These are phyloP conservation scores for Zizania latifolia DNA, from an alignment of 176 grass and related monocot species.

Conservation along the genomic window DNA sequence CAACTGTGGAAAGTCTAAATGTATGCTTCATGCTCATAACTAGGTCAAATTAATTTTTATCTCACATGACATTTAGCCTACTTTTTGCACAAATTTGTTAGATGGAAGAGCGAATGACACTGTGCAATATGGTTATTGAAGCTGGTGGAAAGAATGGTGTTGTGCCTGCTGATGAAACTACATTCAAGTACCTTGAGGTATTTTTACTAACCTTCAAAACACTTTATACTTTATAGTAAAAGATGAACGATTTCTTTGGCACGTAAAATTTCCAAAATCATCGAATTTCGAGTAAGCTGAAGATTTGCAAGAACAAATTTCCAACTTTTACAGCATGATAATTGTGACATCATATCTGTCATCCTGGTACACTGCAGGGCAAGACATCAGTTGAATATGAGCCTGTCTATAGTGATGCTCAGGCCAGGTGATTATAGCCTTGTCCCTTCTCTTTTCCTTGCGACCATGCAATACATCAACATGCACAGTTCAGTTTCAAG, in stretches of 20 bases:
- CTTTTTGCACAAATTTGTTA: constrained; percentile 24
- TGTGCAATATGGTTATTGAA: constrained; percentile 95
- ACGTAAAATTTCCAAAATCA: not conserved
- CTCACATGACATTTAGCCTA: not conserved
- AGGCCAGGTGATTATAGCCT: constrained; percentile 63
- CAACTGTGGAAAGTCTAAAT: constrained; percentile 65
- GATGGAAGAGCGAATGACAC: constrained; percentile 98
- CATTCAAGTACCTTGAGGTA: constrained; percentile 95
- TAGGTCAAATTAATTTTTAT: not conserved
- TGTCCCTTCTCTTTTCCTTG: constrained; percentile 16
- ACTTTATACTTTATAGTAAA: not conserved
- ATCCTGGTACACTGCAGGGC: constrained; percentile 44
- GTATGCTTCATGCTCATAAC: constrained; percentile 31
- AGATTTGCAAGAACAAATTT: constrained; percentile 9
- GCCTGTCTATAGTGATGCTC: constrained; percentile 74
- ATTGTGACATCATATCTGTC: constrained; percentile 3
- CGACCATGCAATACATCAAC: not conserved
- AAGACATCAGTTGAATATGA: constrained; percentile 62
- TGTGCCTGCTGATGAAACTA: constrained; percentile 74
- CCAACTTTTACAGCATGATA: constrained; percentile 12
- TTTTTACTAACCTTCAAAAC: constrained; percentile 17
- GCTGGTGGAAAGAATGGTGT: constrained; percentile 92
- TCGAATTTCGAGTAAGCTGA: not conserved
- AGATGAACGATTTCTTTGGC: not conserved
- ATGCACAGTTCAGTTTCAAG: constrained; percentile 1